Base-by-base conservation (phyloP, 345 rosid genomes). In the Hypericum perforatum region DNA sequence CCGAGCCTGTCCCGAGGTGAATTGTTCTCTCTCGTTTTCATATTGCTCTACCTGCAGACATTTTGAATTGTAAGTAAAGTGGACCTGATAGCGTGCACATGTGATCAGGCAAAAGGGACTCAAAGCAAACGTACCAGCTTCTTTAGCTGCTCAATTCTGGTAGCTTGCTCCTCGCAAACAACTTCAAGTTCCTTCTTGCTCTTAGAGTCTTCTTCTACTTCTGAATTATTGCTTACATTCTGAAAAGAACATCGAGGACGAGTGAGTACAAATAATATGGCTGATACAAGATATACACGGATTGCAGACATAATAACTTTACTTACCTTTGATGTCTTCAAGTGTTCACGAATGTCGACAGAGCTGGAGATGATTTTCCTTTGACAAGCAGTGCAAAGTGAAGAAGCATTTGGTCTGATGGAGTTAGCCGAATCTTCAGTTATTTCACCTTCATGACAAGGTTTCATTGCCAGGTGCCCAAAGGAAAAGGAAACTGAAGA, bases 401-500 rank as follows among this genome's bases (percentile, higher is more conserved):
- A 22, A 22, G 32, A 1, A 22, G 32, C 32, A 22, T 1, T 22
- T 22, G 1, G 32, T 22, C 32, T 4, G 4, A 1, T 4, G 4
- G 32, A 22, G 32, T 22, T 22, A 1, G 69, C 66, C 16, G 85
- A 78, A 57, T 63, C 63, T 52, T 63, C 62, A 63, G 56, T 52
- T 65, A 44, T 63, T 41, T 82, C 90, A 39, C 74, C 78, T 71
- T 82, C 84, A 16, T 73, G 69, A 61, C 75, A 69, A 47, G 84
- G 82, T 67, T 78, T 80, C 71, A 82, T 58, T 38, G 80, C 68
- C 68, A 87, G 73, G 76, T 81, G 78, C 59, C 85, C 94, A 58
- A 86, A 87, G 43, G 95, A 87, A 68, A 85, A 81, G 32, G 83
- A 69, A 60, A 83, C 77, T 57, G 86, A 69, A 60, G 94, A 82